phyloP scores from a whole-genome alignment of 2,329 filamentous ascomycete genomes.

The Didymella glomerata region DNA sequence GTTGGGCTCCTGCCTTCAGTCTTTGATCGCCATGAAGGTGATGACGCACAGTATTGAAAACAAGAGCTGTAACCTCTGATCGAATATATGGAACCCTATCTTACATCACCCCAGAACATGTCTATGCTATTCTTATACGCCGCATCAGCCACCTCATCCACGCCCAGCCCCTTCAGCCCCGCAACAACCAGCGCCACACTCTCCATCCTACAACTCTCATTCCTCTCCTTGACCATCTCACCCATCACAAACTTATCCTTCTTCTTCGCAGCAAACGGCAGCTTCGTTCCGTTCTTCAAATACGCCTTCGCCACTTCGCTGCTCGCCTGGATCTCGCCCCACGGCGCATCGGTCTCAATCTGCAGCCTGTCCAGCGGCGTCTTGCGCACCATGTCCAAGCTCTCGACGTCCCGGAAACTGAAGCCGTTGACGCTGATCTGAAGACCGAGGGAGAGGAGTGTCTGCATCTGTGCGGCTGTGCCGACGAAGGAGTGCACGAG shows the following conservation, averaged over 20 bases:
- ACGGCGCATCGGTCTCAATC: conserved; percentile 60
- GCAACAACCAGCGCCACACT: conserved; percentile 60
- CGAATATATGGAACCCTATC: background rate
- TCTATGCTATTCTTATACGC: conserved; percentile 51
- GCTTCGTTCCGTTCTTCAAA: conserved; percentile 48
- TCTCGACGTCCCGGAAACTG: conserved; percentile 53
- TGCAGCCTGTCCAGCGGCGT: conserved; percentile 55
- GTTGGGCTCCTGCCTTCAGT: no score
- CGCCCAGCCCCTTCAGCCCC: conserved; percentile 55
- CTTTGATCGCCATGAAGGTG: background rate
- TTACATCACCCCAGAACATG: conserved; percentile 21
- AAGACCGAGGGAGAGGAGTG: conserved; percentile 51
- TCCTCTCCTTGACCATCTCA: conserved; percentile 61
- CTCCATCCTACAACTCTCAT: conserved; percentile 61
- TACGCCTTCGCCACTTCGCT: conserved; percentile 55
- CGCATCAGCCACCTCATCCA: conserved; percentile 56
- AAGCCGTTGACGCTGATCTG: conserved; percentile 62
- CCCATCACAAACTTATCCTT: conserved; percentile 59
- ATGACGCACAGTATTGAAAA: background rate
- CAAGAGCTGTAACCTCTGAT: no score
- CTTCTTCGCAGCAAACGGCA: conserved; percentile 56
- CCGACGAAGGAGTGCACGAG: conserved; percentile 56
- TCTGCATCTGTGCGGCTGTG: conserved; percentile 52
- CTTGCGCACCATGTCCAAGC: conserved; percentile 54
- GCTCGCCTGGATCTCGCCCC: conserved; percentile 55